A percentile compares a stretch with the other conserved stretches of the same genome.
phyloP scores from a whole-genome alignment of 2,329 filamentous ascomycete species.

The Ascochyta koolunga region DNA sequence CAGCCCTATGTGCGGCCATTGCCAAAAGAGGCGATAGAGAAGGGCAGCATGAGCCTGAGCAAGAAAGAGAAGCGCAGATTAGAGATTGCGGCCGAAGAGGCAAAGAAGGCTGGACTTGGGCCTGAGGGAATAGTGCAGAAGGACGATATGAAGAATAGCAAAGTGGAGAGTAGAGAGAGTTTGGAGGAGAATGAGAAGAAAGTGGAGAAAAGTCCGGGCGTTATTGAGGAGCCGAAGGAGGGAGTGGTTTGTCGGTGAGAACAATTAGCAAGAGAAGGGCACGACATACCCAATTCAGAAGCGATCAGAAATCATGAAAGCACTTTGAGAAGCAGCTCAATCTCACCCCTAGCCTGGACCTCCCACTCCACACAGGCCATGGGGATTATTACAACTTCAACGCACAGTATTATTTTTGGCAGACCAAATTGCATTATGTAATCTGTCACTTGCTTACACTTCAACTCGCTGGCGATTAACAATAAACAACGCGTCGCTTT shows the following conservation, averaged over 20 bases:
- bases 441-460: too few species aligned
- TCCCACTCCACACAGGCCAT: too few species aligned
- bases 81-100: slow-evolving; percentile 50
- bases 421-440: too few species aligned
- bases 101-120: slow-evolving; percentile 37
- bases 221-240: slow-evolving; percentile 52
- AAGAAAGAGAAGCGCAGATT: slow-evolving; percentile 65
- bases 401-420: too few species aligned
- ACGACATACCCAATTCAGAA: not conserved
- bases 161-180: slow-evolving; percentile 15
- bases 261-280: not conserved
- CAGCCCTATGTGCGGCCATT: slow-evolving; percentile 86
- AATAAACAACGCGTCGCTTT: too few species aligned
- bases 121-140: slow-evolving; percentile 58
- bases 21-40: slow-evolving; percentile 84
- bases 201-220: slow-evolving; percentile 18
- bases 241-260: slow-evolving; percentile 53
- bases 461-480: too few species aligned
- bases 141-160: slow-evolving; percentile 51
- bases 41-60: slow-evolving; percentile 75
- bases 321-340: too few species aligned
- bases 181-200: slow-evolving; percentile 16
- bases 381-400: too few species aligned
- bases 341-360: too few species aligned
- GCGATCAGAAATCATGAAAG: too few species aligned